Percentiles rank a stretch among this genome's conserved stretches.
phyloP scores from a whole-genome alignment of 1,284 basidiomycete genomes.

The Mycosarcoma mackinlayi region DNA sequence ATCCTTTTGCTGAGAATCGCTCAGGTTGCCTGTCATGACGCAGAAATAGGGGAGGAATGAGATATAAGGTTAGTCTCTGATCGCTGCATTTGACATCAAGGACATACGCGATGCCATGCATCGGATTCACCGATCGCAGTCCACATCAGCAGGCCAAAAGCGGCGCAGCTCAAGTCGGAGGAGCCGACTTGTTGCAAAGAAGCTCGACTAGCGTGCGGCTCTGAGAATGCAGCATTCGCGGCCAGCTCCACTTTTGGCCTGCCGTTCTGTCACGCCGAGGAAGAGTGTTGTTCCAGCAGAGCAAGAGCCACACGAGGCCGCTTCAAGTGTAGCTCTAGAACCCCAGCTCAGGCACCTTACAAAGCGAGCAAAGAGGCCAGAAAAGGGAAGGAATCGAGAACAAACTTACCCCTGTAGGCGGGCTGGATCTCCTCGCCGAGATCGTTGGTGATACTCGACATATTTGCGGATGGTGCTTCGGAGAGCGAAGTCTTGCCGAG shows the following conservation, averaged over 20 bases:
- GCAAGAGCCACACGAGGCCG: too few relatives aligned
- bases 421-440: conserved; percentile 60
- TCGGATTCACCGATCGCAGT: conserved; percentile 14
- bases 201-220: too few relatives aligned
- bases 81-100: not conserved
- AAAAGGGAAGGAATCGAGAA: not conserved
- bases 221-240: too few relatives aligned
- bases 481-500: conserved; percentile 13
- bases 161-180: not conserved
- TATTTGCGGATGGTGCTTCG: conserved; percentile 15
- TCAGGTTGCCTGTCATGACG: conserved; percentile 56
- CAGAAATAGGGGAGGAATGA: not conserved
- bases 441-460: conserved; percentile 57
- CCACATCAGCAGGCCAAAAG: not conserved
- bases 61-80: conserved; percentile 5
- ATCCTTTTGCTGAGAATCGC: conserved; percentile 51
- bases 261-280: too few relatives aligned
- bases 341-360: too few relatives aligned
- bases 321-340: too few relatives aligned
- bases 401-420: conserved; percentile 56
- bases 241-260: too few relatives aligned
- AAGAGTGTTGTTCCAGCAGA: too few relatives aligned
- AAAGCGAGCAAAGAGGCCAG: too few relatives aligned
- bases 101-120: not conserved
- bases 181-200: too few relatives aligned